These are phyloP conservation scores for Globisporangium echinulatum DNA, from an alignment of 352 stramenopile species.

Conservation along the genomic window DNA sequence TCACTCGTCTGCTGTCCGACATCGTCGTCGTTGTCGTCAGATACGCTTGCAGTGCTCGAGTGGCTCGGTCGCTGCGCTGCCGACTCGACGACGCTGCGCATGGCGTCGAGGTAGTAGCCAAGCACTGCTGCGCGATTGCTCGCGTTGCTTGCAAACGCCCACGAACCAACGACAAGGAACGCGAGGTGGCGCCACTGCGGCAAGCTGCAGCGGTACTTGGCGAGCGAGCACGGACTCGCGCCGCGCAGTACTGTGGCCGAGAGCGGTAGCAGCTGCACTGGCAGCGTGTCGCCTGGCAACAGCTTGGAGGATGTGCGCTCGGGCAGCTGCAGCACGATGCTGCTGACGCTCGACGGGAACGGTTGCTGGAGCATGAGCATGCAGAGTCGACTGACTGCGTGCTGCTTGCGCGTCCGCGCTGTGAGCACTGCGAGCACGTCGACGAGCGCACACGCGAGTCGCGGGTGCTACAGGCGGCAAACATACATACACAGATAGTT, in stretches of 20 bases:
- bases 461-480: constrained; percentile 27
- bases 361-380: constrained; percentile 54
- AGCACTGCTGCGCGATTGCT: constrained; percentile 24
- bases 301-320: neutral
- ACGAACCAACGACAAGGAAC: constrained; percentile 55
- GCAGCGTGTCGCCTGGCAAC: constrained; percentile 16
- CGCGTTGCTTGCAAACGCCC: constrained; percentile 30
- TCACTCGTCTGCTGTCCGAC: constrained; percentile 3
- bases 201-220: constrained; percentile 35
- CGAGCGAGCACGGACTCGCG: constrained; percentile 28
- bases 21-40: no score
- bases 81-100: constrained; percentile 31
- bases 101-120: constrained; percentile 41
- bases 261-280: constrained; percentile 23
- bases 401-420: constrained; percentile 32
- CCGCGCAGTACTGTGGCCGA: constrained; percentile 25
- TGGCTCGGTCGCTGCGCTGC: neutral
- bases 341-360: constrained; percentile 20
- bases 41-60: neutral
- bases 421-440: constrained; percentile 35
- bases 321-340: neutral
- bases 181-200: constrained; percentile 42
- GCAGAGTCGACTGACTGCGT: constrained; percentile 41
- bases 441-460: constrained; percentile 34
- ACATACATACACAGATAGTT: neutral